Evolutionary conservation across 768 basidiomycete species (phyloP).

Genomic region (Russula sp.): DNA sequence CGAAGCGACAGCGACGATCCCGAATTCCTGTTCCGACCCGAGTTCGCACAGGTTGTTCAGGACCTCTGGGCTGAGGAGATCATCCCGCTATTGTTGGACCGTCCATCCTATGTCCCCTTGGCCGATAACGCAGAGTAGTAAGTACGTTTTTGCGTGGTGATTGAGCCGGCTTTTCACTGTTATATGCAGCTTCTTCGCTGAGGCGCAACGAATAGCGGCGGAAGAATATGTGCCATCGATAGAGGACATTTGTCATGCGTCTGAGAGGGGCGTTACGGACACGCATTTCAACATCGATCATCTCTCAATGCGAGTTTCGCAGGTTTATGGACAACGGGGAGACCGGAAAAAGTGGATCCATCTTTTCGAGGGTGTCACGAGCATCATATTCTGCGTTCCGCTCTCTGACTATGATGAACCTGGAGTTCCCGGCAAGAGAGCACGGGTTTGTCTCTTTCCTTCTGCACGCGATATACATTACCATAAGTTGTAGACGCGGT

Average conservation of each 20-base stretch:
- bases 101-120: neutral
- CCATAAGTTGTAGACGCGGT: conserved; percentile 31
- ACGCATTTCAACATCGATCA: conserved; percentile 49
- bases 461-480: neutral
- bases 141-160: neutral
- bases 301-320: conserved; percentile 49
- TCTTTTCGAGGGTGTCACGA: conserved; percentile 56
- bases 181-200: conserved; percentile 65
- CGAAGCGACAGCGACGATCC: conserved; percentile 3
- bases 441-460: too few species aligned
- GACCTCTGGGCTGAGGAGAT: conserved; percentile 32
- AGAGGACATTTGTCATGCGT: conserved; percentile 74
- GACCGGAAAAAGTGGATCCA: conserved; percentile 45
- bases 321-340: conserved; percentile 56
- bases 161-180: too few species aligned
- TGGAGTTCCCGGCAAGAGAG: too few species aligned
- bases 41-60: neutral
- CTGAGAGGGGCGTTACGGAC: conserved; percentile 75
- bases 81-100: conserved; percentile 21
- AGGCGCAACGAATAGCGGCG: conserved; percentile 71
- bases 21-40: conserved; percentile 24
- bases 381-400: conserved; percentile 66
- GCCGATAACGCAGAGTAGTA: conserved; percentile 3
- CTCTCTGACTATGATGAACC: conserved; percentile 69
- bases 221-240: conserved; percentile 76